phyloP scores from a whole-genome alignment of 2,329 filamentous ascomycete genomes.

The Aureobasidium subglaciale region DNA sequence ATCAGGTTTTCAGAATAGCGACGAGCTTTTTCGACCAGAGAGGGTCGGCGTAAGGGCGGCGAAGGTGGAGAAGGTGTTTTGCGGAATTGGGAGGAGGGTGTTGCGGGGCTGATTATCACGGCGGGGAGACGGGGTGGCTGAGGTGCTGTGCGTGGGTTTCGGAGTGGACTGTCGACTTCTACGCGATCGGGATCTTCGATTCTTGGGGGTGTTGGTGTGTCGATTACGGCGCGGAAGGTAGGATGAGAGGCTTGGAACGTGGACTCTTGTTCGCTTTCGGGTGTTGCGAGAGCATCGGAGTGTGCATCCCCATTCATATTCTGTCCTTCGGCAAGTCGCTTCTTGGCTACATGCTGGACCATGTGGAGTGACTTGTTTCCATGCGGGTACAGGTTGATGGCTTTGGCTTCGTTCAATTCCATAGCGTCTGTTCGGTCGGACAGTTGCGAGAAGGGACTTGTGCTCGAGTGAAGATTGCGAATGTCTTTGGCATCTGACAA shows the following conservation, averaged over 20 bases:
- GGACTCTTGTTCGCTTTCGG: conserved; percentile 2
- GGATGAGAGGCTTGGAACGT: conserved; percentile 1
- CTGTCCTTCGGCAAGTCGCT: not conserved
- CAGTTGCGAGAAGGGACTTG: conserved; percentile 17
- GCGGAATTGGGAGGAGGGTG: conserved; percentile 30
- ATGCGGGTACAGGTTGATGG: conserved; percentile 55
- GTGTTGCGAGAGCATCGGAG: not conserved
- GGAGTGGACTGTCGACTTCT: conserved; percentile 49
- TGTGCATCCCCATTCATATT: not conserved
- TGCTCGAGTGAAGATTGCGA: conserved; percentile 10
- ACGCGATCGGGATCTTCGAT: not conserved
- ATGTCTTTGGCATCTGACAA: conserved; percentile 14
- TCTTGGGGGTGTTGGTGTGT: conserved; percentile 18
- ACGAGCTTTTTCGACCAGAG: conserved; percentile 37
- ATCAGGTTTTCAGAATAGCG: conserved; percentile 41
- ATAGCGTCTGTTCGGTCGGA: conserved; percentile 43
- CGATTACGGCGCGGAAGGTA: conserved; percentile 14
- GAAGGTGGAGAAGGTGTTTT: not conserved
- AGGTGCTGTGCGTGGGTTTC: conserved; percentile 52
- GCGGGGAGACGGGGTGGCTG: conserved; percentile 41
- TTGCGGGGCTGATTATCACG: conserved; percentile 49
- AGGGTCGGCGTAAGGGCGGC: conserved; percentile 29
- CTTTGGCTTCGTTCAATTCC: conserved; percentile 56
- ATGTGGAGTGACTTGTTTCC: conserved; percentile 57
- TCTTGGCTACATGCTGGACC: conserved; percentile 43